A percentile compares a stretch with the other conserved stretches of the same genome.
These are phyloP conservation scores for Dictyostelium purpureum DNA, from an alignment of 78 protist genomes.

Conservation along the genomic window DNA sequence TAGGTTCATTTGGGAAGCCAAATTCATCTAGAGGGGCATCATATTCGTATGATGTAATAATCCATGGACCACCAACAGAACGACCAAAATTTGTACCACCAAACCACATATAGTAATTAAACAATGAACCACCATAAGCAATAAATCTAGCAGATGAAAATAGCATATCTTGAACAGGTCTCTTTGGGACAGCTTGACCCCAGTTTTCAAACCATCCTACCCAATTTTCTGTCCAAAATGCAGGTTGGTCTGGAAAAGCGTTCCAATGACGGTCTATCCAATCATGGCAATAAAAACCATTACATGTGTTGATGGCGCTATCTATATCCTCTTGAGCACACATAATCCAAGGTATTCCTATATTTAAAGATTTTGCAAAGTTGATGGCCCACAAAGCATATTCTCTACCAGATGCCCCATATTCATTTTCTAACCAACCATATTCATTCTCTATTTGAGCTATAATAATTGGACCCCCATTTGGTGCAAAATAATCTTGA, in stretches of 20 bases:
- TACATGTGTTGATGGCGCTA: background rate
- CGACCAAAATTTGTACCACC: constrained; percentile 84
- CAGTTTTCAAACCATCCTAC: constrained; percentile 28
- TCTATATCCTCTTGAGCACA: constrained; percentile 32
- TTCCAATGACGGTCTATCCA: background rate
- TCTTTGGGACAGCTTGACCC: background rate
- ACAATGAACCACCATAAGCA: constrained; percentile 30
- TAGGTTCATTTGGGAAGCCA: constrained; percentile 42
- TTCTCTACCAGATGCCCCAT: constrained; percentile 1
- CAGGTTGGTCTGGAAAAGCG: constrained; percentile 10
- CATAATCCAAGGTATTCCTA: constrained; percentile 70
- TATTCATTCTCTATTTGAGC: constrained; percentile 82
- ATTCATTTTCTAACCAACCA: constrained; percentile 43
- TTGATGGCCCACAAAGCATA: constrained; percentile 27
- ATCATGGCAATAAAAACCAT: constrained; percentile 54
- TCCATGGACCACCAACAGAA: background rate
- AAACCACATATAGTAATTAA: constrained; percentile 71
- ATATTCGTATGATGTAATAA: constrained; percentile 70
- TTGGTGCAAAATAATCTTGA: background rate
- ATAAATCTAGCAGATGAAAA: background rate
- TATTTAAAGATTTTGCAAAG: background rate
- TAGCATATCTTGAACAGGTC: constrained; percentile 29
- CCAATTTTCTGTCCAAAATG: constrained; percentile 51
- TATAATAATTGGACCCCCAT: constrained; percentile 76
- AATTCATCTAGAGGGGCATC: constrained; percentile 63